A percentile compares a stretch with the other conserved stretches of the same genome.
Conservation (phyloP, 2,329 filamentous ascomycete species). For the Fusarium sp. region DNA sequence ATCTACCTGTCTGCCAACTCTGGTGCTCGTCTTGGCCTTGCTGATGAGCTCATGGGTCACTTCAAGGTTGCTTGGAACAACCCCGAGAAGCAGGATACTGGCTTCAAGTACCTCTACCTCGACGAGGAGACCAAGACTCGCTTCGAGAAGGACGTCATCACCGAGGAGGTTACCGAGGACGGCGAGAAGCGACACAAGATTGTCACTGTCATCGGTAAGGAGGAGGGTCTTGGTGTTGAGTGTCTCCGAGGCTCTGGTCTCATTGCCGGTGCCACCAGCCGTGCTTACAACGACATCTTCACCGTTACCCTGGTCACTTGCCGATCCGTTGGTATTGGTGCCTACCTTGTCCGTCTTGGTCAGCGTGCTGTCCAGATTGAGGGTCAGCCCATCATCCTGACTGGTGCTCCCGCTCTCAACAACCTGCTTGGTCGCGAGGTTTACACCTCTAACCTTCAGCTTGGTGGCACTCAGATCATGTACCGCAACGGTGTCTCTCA, state of each 20-base stretch:
- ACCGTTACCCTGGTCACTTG: constrained; percentile 98
- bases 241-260: constrained; percentile 96
- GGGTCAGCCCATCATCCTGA: constrained; percentile 98
- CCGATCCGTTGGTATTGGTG: constrained; percentile 98
- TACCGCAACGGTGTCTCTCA: constrained; percentile 99
- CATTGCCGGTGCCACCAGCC: constrained; percentile 96
- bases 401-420: constrained; percentile 96
- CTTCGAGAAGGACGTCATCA: constrained; percentile 80
- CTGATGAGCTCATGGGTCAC: constrained; percentile 95
- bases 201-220: constrained; percentile 89
- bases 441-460: constrained; percentile 98
- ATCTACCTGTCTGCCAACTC: constrained; percentile 99
- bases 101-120: constrained; percentile 98
- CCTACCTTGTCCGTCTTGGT: constrained; percentile 96
- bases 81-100: constrained; percentile 78
- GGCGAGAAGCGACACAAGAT: constrained; percentile 95
- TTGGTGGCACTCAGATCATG: constrained; percentile 99
- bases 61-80: constrained; percentile 99
- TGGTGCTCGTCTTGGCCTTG: constrained; percentile 95
- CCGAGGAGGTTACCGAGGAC: constrained; percentile 85
- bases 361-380: constrained; percentile 99
- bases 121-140: constrained; percentile 86
- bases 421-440: constrained; percentile 98
- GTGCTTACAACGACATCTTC: constrained; percentile 98
- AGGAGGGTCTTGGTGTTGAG: constrained; percentile 97